Base-by-base conservation (phyloP, 2,329 filamentous ascomycete species). In the Trichoderma sp. region DNA sequence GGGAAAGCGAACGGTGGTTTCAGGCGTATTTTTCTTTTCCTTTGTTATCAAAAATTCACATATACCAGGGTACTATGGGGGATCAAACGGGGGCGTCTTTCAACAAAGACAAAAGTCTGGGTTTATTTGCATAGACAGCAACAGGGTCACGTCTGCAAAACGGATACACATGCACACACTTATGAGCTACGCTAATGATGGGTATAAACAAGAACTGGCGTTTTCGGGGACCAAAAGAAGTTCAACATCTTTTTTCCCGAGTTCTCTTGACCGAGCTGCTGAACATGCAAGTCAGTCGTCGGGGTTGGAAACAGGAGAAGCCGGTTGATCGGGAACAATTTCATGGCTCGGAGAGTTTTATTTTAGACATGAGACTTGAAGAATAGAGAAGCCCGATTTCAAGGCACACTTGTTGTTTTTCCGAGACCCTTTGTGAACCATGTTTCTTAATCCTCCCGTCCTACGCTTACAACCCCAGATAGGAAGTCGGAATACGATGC, bases 211-310 rank as follows among this genome's bases (percentile, higher is more conserved):
- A 79, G 79, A 81, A 80, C 80, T 83, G 84, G 84, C 83, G 83
- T 85, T 85, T 82, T 82, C 78, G 82, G 83, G 82, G 85, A 84
- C 83, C 81, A 76, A 83, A 86, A 86, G 84, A 85, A 85, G 77
- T 86, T 86, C 85, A 86, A 86, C 85, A 86, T 86, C 84, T 86
- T 86, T 86, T 82, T 79, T 83, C 83, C 83, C 83, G 79, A 41
- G n/a, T 82, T 84, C 84, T 82, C 84, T 83, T 83, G 83, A 84
- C 84, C 82, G 80, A 85, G 80, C 82, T 72, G 69, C 69, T 83
- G 76, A 66, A 74, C 62, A 78, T 83, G 83, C 83, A 83, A 76
- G 81, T 81, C 81, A 78, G 80, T 77, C 78, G 78, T 71, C 75
- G 77, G 65, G 74, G 76, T 75, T 78, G 79, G 78, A 75, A 33